Conservation (phyloP, 1,284 basidiomycete species). For the Mycena citricolor region DNA sequence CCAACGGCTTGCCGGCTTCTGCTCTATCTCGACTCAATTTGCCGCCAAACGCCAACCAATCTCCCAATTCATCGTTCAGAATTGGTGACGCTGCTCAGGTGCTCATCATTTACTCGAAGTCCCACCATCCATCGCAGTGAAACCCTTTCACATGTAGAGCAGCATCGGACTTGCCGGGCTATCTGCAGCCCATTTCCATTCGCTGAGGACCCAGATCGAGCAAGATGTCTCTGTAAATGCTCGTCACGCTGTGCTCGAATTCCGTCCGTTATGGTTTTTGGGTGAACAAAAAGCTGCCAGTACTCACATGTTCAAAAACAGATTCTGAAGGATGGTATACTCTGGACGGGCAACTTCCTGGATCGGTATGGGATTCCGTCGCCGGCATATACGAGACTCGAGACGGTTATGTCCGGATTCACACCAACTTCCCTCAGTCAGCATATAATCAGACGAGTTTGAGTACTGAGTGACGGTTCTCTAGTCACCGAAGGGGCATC, state of each 20-base stretch:
- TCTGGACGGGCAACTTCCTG: slow-evolving; percentile 39
- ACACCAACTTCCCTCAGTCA: slow-evolving; percentile 68
- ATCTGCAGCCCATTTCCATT: slow-evolving; percentile 51
- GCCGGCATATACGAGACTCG: slow-evolving; percentile 56
- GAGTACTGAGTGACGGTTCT: slow-evolving; percentile 1
- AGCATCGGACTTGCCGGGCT: slow-evolving; percentile 54
- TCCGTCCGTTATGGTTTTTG: slow-evolving; percentile 36
- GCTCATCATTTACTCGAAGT: too few species aligned
- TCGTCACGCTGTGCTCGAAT: slow-evolving; percentile 57
- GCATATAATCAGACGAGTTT: slow-evolving; percentile 19
- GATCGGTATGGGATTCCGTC: slow-evolving; percentile 47
- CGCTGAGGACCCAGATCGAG: slow-evolving; percentile 43
- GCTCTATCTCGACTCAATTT: slow-evolving; percentile 39
- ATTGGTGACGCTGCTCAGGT: slow-evolving; percentile 53
- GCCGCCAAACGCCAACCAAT: slow-evolving; percentile 38
- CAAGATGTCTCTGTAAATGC: slow-evolving; percentile 56
- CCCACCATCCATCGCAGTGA: neutral
- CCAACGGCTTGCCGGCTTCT: slow-evolving; percentile 36
- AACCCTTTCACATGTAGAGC: slow-evolving; percentile 34
- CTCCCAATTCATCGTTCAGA: slow-evolving; percentile 50
- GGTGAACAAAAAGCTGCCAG: neutral
- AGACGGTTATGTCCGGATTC: slow-evolving; percentile 50
- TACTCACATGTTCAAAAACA: slow-evolving; percentile 26
- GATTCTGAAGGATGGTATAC: slow-evolving; percentile 54
- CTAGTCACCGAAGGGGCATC: slow-evolving; percentile 55